Evolutionary conservation across 371 early-diverging fungal species (phyloP), one percentile per base, ranked within the genome.

Genomic region (Syncephalastrum racemosum): DNA sequence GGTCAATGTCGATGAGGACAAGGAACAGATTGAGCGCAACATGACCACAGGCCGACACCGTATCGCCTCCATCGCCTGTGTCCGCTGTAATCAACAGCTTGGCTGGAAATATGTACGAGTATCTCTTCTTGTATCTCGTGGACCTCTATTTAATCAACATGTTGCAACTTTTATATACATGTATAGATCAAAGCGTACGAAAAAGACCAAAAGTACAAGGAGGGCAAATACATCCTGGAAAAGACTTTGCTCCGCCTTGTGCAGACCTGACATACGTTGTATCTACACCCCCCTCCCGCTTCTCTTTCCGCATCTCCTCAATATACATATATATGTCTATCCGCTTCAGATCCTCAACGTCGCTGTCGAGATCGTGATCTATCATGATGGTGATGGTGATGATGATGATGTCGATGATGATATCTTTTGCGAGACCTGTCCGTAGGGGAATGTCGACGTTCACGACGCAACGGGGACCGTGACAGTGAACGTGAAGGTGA

Each of bases 31-130:
- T 23, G 24, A 39, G 18, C 73, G 88, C 15, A 60, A 50, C 13
- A 85, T 91, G 84, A 88, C 87, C 44, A 91, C 91, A 2, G 91
- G 91, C 1, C 58, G 85, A 24, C 91, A 91, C 56, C 78, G 79
- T 6, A 90, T 90, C 6, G 64, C 77, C 15, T 85, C 88, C 55
- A 81, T 91, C 31, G 56, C 55, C 36, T 89, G 89, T 64, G 56
- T 62, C 14, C 59, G 67, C 18, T 89, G 90, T 54, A 59, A 68
- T 18, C 62, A 67, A n/a, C 67, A 80, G 13, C 75, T 90, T 15
- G 90, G 90, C 3, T 90, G 88, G 88, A 82, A 82, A 69, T 88
- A 89, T 67, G 86, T 84, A 70, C 67, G 79, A n/a, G 12, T 46
- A 31, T 4, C 5, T 15, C 8, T 19, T 15, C 7, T 8, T 47